Evolutionary conservation across 1,284 basidiomycete genomes (phyloP), one percentile per base, ranked within the genome.

Genomic region (Wallemia ichthyophaga): DNA sequence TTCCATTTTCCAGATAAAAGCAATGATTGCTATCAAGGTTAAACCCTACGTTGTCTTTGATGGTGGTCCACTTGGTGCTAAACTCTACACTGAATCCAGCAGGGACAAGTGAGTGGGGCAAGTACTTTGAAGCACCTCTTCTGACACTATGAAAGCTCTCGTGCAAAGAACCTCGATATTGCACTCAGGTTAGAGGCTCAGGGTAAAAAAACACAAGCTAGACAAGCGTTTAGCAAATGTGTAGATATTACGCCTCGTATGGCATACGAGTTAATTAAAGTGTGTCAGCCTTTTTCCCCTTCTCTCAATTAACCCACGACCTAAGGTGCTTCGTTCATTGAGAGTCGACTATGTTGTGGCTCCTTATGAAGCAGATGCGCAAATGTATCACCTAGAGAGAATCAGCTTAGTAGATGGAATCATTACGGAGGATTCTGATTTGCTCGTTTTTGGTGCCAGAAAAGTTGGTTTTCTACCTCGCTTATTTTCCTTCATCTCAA

Each of bases 321-420:
- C 19, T 23, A 15, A 21, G 23, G 24, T 56, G 21, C 25, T 56
- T 7, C 27, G 2, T 21, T n/a, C 27, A 17, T 11, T 27, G 21
- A 21, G 31, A 24, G 76, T 94, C 17, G 69, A 77, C 25, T 96
- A 94, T 67, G 74, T 98, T 25, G 94, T 98, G 2, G 94, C 94
- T 2, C 94, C 94, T 0, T 98, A 98, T 70, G 94, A 99, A 73
- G 94, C 94, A 0, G 94, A 99, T 67, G 89, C 94, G 0, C 94
- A 99, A 69, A 77, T 99, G 61, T 84, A 87, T 59, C 96, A 82
- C 70, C 75, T 99, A 57, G 94, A 98, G 67, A 78, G 78, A 56
- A 71, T 74, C 54, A 85, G 86, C 15, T 67, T 85, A 58, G 86
- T 94, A 58, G 82, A 94, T 68, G 94, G 81, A 1, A 83, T 99